These are phyloP conservation scores for Kazachstania taianensis DNA, from an alignment of 805 yeast genomes.

Conservation along the genomic window DNA sequence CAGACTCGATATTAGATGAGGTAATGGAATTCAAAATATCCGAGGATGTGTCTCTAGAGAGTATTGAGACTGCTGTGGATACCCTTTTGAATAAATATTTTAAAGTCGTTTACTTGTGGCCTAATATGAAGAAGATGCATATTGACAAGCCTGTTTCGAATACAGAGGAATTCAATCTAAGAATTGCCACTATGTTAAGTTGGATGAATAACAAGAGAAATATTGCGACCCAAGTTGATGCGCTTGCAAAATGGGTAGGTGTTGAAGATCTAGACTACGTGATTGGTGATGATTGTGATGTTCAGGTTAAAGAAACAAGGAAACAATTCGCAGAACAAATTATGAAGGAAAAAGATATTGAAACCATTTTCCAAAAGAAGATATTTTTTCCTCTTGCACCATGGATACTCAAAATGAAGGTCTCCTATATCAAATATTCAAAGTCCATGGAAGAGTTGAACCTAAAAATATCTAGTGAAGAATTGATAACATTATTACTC, in stretches of 20 bases:
- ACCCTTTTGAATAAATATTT: conserved; percentile 51
- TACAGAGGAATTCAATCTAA: conserved; percentile 49
- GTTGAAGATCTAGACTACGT: conserved; percentile 51
- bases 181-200: conserved; percentile 68
- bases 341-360: conserved; percentile 70
- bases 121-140: conserved; percentile 66
- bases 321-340: conserved; percentile 74
- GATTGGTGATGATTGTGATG: conserved; percentile 10
- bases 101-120: conserved; percentile 67
- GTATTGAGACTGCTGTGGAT: conserved; percentile 43
- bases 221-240: conserved; percentile 48
- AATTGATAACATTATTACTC: conserved; percentile 51
- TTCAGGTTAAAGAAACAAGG: conserved; percentile 42
- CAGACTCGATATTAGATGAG: conserved; percentile 64
- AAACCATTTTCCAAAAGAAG: conserved; percentile 59
- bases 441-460: conserved; percentile 55
- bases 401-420: conserved; percentile 72
- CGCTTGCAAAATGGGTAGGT: conserved; percentile 73
- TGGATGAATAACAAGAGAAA: conserved; percentile 74
- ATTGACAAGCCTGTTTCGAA: conserved; percentile 66
- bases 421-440: conserved; percentile 54
- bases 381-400: conserved; percentile 64
- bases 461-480: conserved; percentile 62
- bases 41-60: conserved; percentile 30
- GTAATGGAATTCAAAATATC: conserved; percentile 52